phyloP scores from a whole-genome alignment of 257 asterid genomes.

The Nicotiana otophora region DNA sequence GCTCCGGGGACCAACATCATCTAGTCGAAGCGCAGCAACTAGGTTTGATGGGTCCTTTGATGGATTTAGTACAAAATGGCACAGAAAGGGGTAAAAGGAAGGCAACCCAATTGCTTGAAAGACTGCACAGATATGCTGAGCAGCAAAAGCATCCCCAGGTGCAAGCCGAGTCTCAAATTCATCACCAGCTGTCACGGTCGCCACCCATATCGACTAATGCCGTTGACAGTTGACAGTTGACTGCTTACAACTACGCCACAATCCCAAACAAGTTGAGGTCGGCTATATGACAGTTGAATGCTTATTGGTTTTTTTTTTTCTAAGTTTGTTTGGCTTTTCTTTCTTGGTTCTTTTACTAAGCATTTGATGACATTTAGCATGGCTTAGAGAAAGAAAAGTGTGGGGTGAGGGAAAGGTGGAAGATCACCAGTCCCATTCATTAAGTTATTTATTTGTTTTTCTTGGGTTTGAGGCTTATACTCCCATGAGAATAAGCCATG shows the following conservation, averaged over 20 bases:
- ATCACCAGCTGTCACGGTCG: not conserved
- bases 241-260: not conserved
- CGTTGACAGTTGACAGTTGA: not conserved
- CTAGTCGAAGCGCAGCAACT: constrained; percentile 13
- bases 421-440: constrained; percentile 9
- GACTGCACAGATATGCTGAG: constrained; percentile 6
- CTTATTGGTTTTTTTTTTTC: not conserved
- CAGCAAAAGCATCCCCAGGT: not conserved
- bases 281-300: not conserved
- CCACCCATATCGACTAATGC: not conserved
- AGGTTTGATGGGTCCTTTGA: constrained; percentile 13
- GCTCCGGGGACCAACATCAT: constrained; percentile 13
- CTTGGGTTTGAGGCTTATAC: not conserved
- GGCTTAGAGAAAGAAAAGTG: not conserved
- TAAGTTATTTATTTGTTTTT: constrained; percentile 6
- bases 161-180: not conserved
- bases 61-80: constrained; percentile 9
- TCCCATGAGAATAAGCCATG: not conserved
- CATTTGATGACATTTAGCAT: constrained; percentile 6
- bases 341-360: not conserved
- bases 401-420: constrained; percentile 10
- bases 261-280: not conserved
- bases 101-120: constrained; percentile 15
- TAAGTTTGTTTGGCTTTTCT: not conserved
- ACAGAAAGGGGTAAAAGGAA: constrained; percentile 15